phyloP scores from a whole-genome alignment of 192 early-diverging fungal genomes.

The Umbelopsis ramanniana region DNA sequence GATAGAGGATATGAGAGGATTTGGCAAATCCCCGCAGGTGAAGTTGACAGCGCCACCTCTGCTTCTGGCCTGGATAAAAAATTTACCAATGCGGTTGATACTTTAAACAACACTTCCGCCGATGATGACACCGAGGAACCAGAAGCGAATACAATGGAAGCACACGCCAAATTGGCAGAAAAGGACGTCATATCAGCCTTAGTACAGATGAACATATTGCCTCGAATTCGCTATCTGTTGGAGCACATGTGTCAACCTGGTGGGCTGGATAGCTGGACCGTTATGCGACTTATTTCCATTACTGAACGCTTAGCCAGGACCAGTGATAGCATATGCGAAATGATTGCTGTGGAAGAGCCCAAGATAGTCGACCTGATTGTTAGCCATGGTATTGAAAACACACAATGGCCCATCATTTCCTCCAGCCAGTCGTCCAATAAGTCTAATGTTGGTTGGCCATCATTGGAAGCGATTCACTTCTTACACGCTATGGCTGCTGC shows the following conservation, averaged over 20 bases:
- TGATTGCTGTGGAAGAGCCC: conserved; percentile 50
- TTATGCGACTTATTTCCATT: conserved; percentile 53
- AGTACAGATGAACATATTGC: conserved; percentile 63
- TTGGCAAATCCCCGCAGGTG: conserved; percentile 24
- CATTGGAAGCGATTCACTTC: conserved; percentile 37
- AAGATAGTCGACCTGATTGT: conserved; percentile 49
- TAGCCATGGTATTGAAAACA: conserved; percentile 36
- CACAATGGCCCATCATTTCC: conserved; percentile 50
- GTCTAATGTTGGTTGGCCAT: conserved; percentile 13
- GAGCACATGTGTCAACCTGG: conserved; percentile 27
- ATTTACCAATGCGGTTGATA: conserved; percentile 22
- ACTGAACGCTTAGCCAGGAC: conserved; percentile 50
- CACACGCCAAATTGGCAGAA: conserved; percentile 52
- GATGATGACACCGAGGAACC: conserved; percentile 42
- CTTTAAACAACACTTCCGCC: neutral
- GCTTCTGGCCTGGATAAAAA: conserved; percentile 19
- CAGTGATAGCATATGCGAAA: conserved; percentile 44
- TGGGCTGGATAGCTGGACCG: conserved; percentile 24
- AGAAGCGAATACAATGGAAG: conserved; percentile 37
- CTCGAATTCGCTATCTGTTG: conserved; percentile 61
- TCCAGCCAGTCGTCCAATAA: conserved; percentile 16
- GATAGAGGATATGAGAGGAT: conserved; percentile 40
- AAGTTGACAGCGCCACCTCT: neutral
- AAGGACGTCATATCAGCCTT: conserved; percentile 62
- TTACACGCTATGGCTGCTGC: conserved; percentile 44